Evolutionary conservation across 139 green algal species (phyloP).

Genomic region (Auxenochlorella protothecoides): DNA sequence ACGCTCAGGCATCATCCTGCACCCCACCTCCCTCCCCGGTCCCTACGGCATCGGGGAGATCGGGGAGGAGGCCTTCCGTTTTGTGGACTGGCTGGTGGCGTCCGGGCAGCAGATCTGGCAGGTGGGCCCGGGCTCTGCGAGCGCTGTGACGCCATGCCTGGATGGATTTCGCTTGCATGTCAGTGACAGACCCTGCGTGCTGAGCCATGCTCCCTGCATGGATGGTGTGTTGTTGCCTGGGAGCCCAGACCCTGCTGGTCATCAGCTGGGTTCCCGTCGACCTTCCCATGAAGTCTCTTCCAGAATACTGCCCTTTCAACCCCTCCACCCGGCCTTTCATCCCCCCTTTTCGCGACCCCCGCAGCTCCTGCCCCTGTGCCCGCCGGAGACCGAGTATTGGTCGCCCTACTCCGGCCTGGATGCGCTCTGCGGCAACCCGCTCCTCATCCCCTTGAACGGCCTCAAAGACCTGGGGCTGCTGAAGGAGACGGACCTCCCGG

Average conservation of each 20-base stretch:
- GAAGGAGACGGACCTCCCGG: constrained; percentile 35
- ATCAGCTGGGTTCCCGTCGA: no score
- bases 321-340: not conserved
- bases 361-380: constrained; percentile 91
- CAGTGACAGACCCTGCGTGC: no score
- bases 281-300: no score
- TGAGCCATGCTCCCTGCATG: no score
- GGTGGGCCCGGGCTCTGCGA: constrained; percentile 3
- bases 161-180: no score
- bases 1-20: constrained; percentile 71
- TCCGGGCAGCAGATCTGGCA: constrained; percentile 63
- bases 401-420: constrained; percentile 89
- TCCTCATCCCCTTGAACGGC: constrained; percentile 79
- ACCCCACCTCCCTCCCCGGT: constrained; percentile 86
- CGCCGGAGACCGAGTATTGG: constrained; percentile 83
- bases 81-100: constrained; percentile 82
- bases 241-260: not conserved
- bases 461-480: constrained; percentile 80
- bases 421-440: constrained; percentile 83
- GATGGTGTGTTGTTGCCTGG: no score
- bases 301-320: no score
- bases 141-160: no score
- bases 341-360: not conserved
- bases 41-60: constrained; percentile 82
- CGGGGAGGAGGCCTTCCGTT: constrained; percentile 56